Evolutionary conservation across 2,329 filamentous ascomycete species (phyloP).

Genomic region (Didymella pomorum): DNA sequence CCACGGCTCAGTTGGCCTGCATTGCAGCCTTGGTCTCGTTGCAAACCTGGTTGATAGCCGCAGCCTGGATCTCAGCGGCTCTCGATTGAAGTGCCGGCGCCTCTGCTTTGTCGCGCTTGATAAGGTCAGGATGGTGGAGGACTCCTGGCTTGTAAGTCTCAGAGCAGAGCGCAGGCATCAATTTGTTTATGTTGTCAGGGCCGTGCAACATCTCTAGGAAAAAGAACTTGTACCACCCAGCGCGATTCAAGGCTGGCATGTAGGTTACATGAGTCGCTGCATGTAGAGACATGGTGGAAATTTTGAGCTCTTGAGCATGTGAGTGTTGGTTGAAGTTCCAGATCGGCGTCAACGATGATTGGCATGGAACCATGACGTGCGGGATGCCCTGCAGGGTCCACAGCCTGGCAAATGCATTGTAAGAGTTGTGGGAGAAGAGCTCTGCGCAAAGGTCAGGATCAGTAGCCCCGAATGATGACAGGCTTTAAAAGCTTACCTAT

Average conservation of each 20-base stretch:
- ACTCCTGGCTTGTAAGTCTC: conserved; percentile 45
- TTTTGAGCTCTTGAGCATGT: conserved; percentile 35
- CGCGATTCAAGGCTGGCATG: conserved; percentile 47
- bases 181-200: conserved; percentile 39
- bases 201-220: conserved; percentile 43
- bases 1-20: conserved; percentile 23
- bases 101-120: conserved; percentile 39
- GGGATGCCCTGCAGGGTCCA: conserved; percentile 47
- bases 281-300: conserved; percentile 23
- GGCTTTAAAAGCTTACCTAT: conserved; percentile 24
- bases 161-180: conserved; percentile 37
- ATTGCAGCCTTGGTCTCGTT: conserved; percentile 41
- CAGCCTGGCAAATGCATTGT: conserved; percentile 42
- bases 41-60: conserved; percentile 40
- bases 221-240: conserved; percentile 49
- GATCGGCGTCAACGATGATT: conserved; percentile 36
- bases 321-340: conserved; percentile 42
- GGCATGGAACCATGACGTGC: conserved; percentile 46
- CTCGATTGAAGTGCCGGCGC: conserved; percentile 34
- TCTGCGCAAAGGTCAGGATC: conserved; percentile 24
- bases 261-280: conserved; percentile 32
- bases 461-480: background rate
- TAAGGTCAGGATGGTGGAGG: conserved; percentile 44
- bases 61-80: conserved; percentile 35
- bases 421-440: conserved; percentile 40